phyloP scores from a whole-genome alignment of 257 asterid species.

The Capsicum baccatum region DNA sequence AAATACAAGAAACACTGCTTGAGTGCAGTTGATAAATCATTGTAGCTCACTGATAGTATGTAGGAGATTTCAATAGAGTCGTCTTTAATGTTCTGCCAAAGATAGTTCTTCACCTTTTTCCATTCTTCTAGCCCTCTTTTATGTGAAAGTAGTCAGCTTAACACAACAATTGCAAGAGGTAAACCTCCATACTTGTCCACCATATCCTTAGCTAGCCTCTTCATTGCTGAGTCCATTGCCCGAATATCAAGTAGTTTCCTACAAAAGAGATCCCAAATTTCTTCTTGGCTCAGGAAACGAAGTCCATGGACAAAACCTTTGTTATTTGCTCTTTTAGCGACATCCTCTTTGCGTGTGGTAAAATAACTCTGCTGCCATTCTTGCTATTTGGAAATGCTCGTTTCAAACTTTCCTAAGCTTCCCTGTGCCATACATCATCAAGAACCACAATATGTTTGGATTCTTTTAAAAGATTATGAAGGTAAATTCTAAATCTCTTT shows the following conservation, averaged over 20 bases:
- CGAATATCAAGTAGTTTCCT: neutral
- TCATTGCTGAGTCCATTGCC: neutral
- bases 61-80: neutral
- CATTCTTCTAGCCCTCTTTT: neutral
- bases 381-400: slow-evolving; percentile 27
- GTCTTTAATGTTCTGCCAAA: neutral
- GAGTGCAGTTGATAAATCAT: neutral
- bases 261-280: slow-evolving; percentile 27
- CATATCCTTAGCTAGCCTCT: neutral
- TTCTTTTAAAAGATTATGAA: neutral
- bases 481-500: neutral
- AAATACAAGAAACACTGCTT: slow-evolving; percentile 21
- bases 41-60: slow-evolving; percentile 24
- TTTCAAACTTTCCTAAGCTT: slow-evolving; percentile 26
- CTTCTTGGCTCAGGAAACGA: neutral
- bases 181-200: slow-evolving; percentile 23
- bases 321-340: slow-evolving; percentile 17
- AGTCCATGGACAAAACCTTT: slow-evolving; percentile 26
- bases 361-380: slow-evolving; percentile 28
- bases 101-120: neutral
- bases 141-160: neutral
- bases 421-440: slow-evolving; percentile 10
- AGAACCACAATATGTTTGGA: slow-evolving; percentile 15
- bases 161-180: slow-evolving; percentile 30
- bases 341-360: slow-evolving; percentile 28